phyloP scores from a whole-genome alignment of 2,329 filamentous ascomycete species.

The Fusarium poae region DNA sequence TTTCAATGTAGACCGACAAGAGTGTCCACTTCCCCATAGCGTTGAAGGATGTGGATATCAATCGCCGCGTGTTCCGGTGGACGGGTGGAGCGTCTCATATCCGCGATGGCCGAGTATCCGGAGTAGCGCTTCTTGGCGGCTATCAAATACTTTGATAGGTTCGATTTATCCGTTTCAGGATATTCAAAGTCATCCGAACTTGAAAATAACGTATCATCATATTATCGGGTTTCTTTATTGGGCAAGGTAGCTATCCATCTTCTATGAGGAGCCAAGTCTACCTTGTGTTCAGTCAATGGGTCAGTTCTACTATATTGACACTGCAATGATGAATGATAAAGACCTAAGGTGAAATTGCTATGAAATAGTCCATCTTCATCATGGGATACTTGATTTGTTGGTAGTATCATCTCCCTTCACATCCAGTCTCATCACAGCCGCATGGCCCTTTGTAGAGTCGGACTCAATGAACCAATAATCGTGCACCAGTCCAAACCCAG shows the following conservation, averaged over 20 bases:
- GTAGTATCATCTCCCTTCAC: neutral
- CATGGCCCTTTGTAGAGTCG: conserved; percentile 1
- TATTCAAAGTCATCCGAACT: neutral
- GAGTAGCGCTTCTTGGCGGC: conserved; percentile 6
- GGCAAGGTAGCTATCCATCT: neutral
- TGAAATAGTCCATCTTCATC: neutral
- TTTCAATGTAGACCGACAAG: neutral
- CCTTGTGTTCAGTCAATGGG: neutral
- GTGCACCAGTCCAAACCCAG: conserved; percentile 23
- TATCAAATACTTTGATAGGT: neutral
- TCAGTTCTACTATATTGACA: neutral
- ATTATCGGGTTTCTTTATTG: neutral
- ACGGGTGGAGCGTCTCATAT: conserved; percentile 20
- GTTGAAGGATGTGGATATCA: neutral
- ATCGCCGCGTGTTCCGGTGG: conserved; percentile 3
- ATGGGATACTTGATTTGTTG: neutral
- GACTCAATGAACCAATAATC: conserved; percentile 32
- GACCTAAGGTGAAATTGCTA: neutral
- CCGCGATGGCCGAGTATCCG: conserved; percentile 24
- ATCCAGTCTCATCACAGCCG: conserved; percentile 35
- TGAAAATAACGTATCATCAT: neutral
- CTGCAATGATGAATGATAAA: neutral
- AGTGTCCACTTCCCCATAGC: neutral
- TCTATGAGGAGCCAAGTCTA: neutral
- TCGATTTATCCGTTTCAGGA: neutral